These are phyloP conservation scores for Sungouiella thailandica DNA, from an alignment of 805 yeast genomes.

Conservation along the genomic window DNA sequence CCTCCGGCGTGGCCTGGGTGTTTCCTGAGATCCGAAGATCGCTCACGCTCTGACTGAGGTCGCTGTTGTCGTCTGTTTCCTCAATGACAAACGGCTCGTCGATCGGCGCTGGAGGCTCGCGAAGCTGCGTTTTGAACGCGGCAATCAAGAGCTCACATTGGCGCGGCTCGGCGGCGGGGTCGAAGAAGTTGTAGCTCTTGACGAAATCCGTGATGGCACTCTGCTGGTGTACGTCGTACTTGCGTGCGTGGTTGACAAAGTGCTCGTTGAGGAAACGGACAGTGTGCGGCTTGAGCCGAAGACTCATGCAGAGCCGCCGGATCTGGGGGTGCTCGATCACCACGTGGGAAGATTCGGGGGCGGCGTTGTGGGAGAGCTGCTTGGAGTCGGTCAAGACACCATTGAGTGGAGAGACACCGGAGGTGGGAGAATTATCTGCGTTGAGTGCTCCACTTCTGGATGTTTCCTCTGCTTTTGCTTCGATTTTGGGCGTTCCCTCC, in stretches of 20 bases:
- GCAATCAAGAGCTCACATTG: conserved; percentile 2
- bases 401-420: no score
- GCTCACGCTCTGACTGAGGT: conserved; percentile 15
- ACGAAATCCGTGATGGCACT: conserved; percentile 1
- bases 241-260: conserved; percentile 7
- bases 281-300: conserved; percentile 6
- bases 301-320: conserved; percentile 7
- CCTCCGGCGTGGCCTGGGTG: conserved; percentile 6
- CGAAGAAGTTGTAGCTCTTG: conserved; percentile 3
- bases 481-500: no score
- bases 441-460: neutral
- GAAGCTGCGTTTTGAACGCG: conserved; percentile 1
- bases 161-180: neutral
- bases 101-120: conserved; percentile 10
- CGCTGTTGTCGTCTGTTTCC: conserved; percentile 12
- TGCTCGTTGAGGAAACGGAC: conserved; percentile 8
- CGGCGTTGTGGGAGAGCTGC: no score
- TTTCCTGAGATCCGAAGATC: conserved; percentile 10
- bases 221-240: conserved; percentile 3
- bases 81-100: conserved; percentile 13
- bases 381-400: no score
- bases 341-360: no score
- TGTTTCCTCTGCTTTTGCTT: no score
- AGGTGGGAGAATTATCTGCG: no score
- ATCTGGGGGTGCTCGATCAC: conserved; percentile 16